Evolutionary conservation across 116 monocot species (phyloP), one percentile per base, ranked within the genome.

Genomic region (Trichopus zeylanicus): DNA sequence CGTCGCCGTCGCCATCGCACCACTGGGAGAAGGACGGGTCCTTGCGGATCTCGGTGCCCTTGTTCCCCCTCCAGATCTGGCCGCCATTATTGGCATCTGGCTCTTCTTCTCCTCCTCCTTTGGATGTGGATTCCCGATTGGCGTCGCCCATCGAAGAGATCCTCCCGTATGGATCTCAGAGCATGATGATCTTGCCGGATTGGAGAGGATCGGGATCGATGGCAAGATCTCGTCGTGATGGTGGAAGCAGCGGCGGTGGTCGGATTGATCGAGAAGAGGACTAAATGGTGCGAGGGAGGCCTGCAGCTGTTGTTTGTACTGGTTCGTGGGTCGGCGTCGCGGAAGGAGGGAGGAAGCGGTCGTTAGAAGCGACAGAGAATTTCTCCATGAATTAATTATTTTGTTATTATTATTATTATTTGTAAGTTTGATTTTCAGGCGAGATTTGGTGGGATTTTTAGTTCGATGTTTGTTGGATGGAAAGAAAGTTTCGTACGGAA

Each of bases 1-100:
- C n/a, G 60, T 20, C 20, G 24, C 26, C 75, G 47, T 59, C 46
- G 25, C 74, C 79, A 26, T 58, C 71, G 72, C 82, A 82, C 85
- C 85, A 82, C 46, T 76, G 60, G 15, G 85, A 76, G 66, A 85
- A 90, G 0, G 86, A 82, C 0, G 77, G 56, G 51, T 64, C 72
- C 52, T 32, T 52, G 19, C 12, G 42, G 42, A 42, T 42, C 42
- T n/a, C 42, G 18, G 12, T n/a, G 3, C n/a, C 16, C 18, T 13
- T 3, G 13, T 13, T 3, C n/a, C n/a, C 42, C 13, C n/a, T 42
- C 8, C 42, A n/a, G 13, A 42, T 42, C 42, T 42, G 3, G 42
- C 42, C 12, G 13, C 0, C 42, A 13, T n/a, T n/a, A n/a, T n/a
- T n/a, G n/a, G n/a, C n/a, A n/a, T n/a, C n/a, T n/a, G n/a, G n/a